A percentile compares a stretch with the other conserved stretches of the same genome.
Evolutionary conservation across 352 stramenopile genomes (phyloP).

Genomic region (Phytophthora fragariaefolia): DNA sequence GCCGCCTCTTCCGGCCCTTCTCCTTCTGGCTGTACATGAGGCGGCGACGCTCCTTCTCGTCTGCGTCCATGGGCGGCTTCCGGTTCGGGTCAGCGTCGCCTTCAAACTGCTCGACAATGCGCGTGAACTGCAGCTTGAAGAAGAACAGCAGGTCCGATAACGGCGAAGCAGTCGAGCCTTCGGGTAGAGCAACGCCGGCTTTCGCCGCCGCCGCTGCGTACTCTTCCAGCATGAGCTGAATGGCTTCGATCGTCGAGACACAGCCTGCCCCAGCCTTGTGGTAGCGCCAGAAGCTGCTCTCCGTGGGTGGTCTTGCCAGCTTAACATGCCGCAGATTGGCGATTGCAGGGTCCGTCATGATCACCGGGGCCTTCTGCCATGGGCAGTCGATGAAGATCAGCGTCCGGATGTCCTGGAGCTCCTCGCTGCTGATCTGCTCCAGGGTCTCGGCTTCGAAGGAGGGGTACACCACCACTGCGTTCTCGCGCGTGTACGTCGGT

Average conservation of each 20-base stretch:
- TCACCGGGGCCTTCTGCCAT: constrained; percentile 87
- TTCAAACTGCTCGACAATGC: constrained; percentile 74
- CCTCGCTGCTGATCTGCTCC: constrained; percentile 57
- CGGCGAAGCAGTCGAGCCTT: constrained; percentile 42
- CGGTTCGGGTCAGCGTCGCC: constrained; percentile 50
- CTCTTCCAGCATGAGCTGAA: constrained; percentile 85
- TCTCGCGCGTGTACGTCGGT: constrained; percentile 63
- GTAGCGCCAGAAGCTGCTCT: constrained; percentile 91
- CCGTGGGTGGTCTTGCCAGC: constrained; percentile 69
- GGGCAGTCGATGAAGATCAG: constrained; percentile 90
- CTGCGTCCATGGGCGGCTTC: constrained; percentile 82
- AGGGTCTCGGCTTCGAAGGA: constrained; percentile 75
- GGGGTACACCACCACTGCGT: constrained; percentile 83
- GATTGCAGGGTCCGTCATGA: constrained; percentile 66
- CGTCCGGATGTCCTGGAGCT: constrained; percentile 63
- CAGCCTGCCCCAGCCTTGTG: constrained; percentile 85
- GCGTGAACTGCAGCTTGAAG: constrained; percentile 78
- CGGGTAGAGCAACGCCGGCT: constrained; percentile 39
- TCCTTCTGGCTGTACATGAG: constrained; percentile 81
- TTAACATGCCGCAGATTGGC: constrained; percentile 75
- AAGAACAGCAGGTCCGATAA: constrained; percentile 83
- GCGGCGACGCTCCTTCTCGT: constrained; percentile 82
- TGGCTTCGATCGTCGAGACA: constrained; percentile 91
- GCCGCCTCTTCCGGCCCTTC: constrained; percentile 70
- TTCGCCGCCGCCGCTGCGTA: constrained; percentile 56